Percentiles rank a stretch among this genome's conserved stretches.
These are phyloP conservation scores for Jamesozyma lodderae DNA, from an alignment of 805 yeast genomes.

Conservation along the genomic window DNA sequence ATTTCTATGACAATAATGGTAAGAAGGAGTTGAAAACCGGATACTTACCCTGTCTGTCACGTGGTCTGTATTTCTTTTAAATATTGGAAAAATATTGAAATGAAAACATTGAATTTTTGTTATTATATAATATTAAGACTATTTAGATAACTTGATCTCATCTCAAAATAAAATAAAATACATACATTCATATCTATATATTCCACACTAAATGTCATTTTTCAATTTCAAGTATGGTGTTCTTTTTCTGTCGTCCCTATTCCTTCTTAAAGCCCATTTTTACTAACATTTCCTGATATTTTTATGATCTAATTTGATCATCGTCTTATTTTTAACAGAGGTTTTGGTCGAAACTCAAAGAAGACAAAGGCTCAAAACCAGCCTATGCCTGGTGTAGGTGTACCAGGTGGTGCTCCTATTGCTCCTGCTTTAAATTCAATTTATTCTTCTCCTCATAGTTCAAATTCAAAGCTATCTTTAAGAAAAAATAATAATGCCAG, in stretches of 20 bases:
- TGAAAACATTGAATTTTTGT: no score
- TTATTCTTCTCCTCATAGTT: constrained; percentile 33
- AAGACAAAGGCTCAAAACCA: constrained; percentile 33
- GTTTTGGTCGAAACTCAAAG: constrained; percentile 50
- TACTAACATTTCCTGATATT: constrained; percentile 6
- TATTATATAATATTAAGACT: no score
- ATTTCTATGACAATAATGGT: no score
- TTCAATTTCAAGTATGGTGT: constrained; percentile 28
- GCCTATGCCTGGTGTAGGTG: constrained; percentile 4
- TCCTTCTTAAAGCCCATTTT: not conserved
- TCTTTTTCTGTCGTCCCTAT: not conserved
- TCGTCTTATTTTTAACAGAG: constrained; percentile 28
- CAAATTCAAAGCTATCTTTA: constrained; percentile 40
- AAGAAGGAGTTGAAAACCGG: no score
- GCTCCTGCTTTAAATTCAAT: constrained; percentile 18
- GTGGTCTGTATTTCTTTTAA: no score
- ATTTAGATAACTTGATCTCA: no score
- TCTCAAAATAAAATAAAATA: no score
- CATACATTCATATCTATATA: no score
- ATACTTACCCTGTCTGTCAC: no score
- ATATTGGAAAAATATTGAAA: no score
- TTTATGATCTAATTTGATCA: not conserved
- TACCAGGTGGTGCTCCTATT: constrained; percentile 11
- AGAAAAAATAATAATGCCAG: constrained; percentile 28
- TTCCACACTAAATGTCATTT: constrained; percentile 20